Evolutionary conservation across 2,329 filamentous ascomycete species (phyloP), one percentile per base, ranked within the genome.

Genomic region (Colletotrichum australisinense): DNA sequence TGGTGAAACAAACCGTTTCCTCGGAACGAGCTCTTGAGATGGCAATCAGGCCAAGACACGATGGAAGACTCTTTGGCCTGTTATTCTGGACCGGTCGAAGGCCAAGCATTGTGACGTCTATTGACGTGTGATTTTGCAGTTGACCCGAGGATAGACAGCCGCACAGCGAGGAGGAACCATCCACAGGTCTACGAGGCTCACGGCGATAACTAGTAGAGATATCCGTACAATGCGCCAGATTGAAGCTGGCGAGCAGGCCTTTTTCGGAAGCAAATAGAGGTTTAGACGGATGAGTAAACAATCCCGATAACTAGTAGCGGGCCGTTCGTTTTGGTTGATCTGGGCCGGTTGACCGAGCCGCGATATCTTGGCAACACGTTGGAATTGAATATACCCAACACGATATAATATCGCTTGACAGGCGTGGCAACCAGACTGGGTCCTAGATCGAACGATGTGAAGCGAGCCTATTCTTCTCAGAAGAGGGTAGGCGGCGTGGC

Each of bases 1-100:
- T 55, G 24, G 60, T 70, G 70, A 70, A 73, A 73, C 67, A 73
- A 57, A 38, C 53, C 60, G 60, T 65, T 55, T 59, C 16, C 46
- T 24, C 32, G 9, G 9, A 22, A 32, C n/a, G n/a, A 24, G 22
- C 24, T 46, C 52, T 63, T 28, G 55, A 46, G 30, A 53, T 57
- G 28, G 32, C 60, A 38, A 35, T 58, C 16, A 16, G 26, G 58
- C 30, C 60, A 38, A 63, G 62, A 30, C 52, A 35, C 9, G 19
- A 53, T 49, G 22, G 22, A 55, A 19, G 9, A 24, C 52, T 55
- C 26, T 49, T 57, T 72, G 9, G 14, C 26, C 35, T 30, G 49
- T 30, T 49, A 22, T 66, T 56, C 32, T 32, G 28, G 68, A 63
- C 30, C 72, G 28, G 49, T 58, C 32, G 2, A 38, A 30, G 66